Evolutionary conservation across 139 green algal species (phyloP).

Genomic region (Parachlorella kessleri): DNA sequence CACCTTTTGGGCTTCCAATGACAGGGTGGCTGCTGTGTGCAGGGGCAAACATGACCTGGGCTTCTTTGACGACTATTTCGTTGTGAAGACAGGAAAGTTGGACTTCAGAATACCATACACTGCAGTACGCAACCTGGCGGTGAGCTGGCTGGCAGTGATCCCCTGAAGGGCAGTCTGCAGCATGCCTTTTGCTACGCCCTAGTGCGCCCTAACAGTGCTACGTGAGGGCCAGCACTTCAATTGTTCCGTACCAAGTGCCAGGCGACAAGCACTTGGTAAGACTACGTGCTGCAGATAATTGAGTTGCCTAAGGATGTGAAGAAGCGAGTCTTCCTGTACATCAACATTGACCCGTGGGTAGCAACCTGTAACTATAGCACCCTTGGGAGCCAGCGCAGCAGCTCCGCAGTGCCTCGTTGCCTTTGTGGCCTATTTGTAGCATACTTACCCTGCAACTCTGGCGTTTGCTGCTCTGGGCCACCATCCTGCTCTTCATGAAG

Average conservation of each 20-base stretch:
- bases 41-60: constrained; percentile 44
- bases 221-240: no score
- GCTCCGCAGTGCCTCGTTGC: no score
- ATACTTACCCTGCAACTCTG: no score
- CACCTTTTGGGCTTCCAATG: not conserved
- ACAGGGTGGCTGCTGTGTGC: not conserved
- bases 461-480: no score
- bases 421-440: no score
- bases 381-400: no score
- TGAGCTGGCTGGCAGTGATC: not conserved
- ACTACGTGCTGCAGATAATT: not conserved
- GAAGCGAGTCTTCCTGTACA: not conserved
- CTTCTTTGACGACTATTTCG: constrained; percentile 27
- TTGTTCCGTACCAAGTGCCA: no score
- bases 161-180: no score
- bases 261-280: not conserved
- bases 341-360: not conserved
- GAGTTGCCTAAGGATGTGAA: not conserved
- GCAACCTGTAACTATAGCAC: no score
- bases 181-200: no score
- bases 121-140: constrained; percentile 29
- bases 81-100: constrained; percentile 30
- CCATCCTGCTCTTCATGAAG: no score
- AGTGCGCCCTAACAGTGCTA: no score
- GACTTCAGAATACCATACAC: constrained; percentile 27